A percentile compares a stretch with the other conserved stretches of the same genome.
phyloP scores from a whole-genome alignment of 2,329 filamentous ascomycete genomes.

The Phialophora verrucosa region DNA sequence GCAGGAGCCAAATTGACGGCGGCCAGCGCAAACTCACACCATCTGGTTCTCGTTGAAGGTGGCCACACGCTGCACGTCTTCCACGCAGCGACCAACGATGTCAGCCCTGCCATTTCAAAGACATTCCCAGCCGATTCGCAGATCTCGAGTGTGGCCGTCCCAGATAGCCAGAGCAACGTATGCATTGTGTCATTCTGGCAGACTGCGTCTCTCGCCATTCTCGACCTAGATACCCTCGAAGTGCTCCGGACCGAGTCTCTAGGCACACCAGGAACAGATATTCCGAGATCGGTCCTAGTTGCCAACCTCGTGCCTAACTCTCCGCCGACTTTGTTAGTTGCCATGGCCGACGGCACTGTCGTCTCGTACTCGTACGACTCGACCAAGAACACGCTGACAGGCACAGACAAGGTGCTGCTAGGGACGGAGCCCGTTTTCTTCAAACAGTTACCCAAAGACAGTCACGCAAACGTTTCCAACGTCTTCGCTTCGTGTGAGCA shows the following conservation, averaged over 20 bases:
- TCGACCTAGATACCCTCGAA: conserved; percentile 70
- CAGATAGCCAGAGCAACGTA: conserved; percentile 65
- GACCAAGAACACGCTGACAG: conserved; percentile 66
- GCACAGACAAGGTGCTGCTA: conserved; percentile 79
- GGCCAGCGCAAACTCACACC: conserved; percentile 73
- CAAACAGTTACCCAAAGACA: conserved; percentile 70
- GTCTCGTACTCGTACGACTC: conserved; percentile 77
- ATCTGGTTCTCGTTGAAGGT: conserved; percentile 74
- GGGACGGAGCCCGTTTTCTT: conserved; percentile 85
- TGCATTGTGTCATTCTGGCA: conserved; percentile 89
- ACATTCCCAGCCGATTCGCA: conserved; percentile 72
- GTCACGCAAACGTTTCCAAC: conserved; percentile 68
- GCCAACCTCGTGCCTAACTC: conserved; percentile 73
- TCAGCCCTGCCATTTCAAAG: conserved; percentile 65
- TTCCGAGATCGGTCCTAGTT: conserved; percentile 81
- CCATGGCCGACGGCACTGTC: conserved; percentile 91
- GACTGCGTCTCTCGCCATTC: conserved; percentile 76
- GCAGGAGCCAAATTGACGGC: conserved; percentile 68
- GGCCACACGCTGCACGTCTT: conserved; percentile 76
- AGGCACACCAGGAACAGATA: conserved; percentile 70
- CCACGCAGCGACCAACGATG: conserved; percentile 55
- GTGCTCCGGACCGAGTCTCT: conserved; percentile 69
- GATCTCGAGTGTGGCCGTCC: conserved; percentile 81
- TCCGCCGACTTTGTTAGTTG: conserved; percentile 79
- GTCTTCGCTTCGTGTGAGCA: conserved; percentile 95